Evolutionary conservation across 2,329 filamentous ascomycete species (phyloP).

Genomic region (Cadophora sp.): DNA sequence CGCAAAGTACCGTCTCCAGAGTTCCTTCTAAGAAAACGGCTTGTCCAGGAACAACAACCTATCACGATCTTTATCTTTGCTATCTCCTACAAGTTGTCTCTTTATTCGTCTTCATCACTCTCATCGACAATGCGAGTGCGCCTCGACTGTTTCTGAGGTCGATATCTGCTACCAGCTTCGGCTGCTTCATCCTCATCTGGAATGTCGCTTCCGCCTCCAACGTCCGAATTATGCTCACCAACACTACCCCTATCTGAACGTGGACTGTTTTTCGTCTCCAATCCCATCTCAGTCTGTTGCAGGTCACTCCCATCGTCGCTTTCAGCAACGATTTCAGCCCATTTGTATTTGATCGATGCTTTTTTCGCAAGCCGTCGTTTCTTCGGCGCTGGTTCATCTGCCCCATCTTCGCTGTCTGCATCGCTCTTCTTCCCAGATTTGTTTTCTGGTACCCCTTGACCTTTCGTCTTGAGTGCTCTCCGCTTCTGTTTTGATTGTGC

Average conservation of each 20-base stretch:
- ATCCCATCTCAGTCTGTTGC: neutral
- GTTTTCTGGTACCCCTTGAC: slow-evolving; percentile 46
- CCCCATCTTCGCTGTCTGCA: slow-evolving; percentile 40
- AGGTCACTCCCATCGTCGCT: slow-evolving; percentile 43
- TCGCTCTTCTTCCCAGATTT: slow-evolving; percentile 36
- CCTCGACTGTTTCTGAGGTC: neutral
- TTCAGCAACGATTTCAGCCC: slow-evolving; percentile 45
- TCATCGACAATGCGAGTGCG: slow-evolving; percentile 1
- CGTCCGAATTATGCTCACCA: neutral
- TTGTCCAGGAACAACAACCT: neutral
- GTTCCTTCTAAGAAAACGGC: neutral
- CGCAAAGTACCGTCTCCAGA: neutral
- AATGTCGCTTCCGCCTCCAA: neutral
- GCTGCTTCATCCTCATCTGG: neutral
- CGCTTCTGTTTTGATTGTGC: slow-evolving; percentile 83
- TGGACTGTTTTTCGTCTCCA: neutral
- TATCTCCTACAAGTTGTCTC: neutral
- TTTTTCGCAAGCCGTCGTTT: slow-evolving; percentile 45
- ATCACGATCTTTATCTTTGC: neutral
- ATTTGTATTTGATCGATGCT: slow-evolving; percentile 43
- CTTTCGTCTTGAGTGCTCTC: slow-evolving; percentile 53
- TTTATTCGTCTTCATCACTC: neutral
- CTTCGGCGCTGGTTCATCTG: slow-evolving; percentile 45
- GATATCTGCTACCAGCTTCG: slow-evolving; percentile 1
- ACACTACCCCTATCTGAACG: neutral